A percentile compares a stretch with the other conserved stretches of the same genome.
Evolutionary conservation across 2,329 filamentous ascomycete genomes (phyloP).

Genomic region (Arthroderma uncinatum): DNA sequence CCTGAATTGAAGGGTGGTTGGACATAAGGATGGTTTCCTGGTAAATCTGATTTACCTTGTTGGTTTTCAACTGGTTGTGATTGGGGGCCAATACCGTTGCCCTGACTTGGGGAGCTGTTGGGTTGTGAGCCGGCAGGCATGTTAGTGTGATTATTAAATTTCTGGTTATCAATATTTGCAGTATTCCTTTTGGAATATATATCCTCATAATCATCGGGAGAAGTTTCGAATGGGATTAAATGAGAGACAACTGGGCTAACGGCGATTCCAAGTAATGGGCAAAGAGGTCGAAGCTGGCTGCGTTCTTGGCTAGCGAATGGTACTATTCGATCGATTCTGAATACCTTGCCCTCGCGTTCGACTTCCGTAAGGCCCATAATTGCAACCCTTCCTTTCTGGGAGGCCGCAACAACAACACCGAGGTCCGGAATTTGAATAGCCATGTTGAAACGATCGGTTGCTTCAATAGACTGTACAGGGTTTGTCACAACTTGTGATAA

Average conservation of each 20-base stretch:
- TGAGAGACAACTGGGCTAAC: slow-evolving; percentile 47
- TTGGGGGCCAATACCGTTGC: not conserved
- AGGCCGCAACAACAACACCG: slow-evolving; percentile 47
- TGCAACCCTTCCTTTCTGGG: slow-evolving; percentile 46
- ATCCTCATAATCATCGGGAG: slow-evolving; percentile 6
- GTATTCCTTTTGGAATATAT: slow-evolving; percentile 7
- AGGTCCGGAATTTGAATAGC: slow-evolving; percentile 47
- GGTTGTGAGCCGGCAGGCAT: not conserved
- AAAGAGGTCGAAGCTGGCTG: slow-evolving; percentile 32
- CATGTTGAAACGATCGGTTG: slow-evolving; percentile 46
- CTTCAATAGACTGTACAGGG: slow-evolving; percentile 17
- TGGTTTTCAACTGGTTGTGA: not conserved
- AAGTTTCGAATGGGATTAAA: slow-evolving; percentile 25
- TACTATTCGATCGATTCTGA: slow-evolving; percentile 47
- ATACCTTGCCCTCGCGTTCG: slow-evolving; percentile 30
- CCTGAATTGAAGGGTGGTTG: slow-evolving; percentile 1
- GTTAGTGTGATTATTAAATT: not conserved
- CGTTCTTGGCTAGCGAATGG: slow-evolving; percentile 43
- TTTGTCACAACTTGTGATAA: slow-evolving; percentile 23
- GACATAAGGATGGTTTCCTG: too few relatives aligned
- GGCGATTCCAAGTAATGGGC: slow-evolving; percentile 45
- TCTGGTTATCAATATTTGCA: not conserved
- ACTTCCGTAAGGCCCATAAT: slow-evolving; percentile 43
- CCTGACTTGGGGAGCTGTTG: not conserved
- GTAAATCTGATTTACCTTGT: not conserved